Base-by-base conservation (phyloP, 2,329 filamentous ascomycete genomes). In the Graphiopsis chlorocephala region DNA sequence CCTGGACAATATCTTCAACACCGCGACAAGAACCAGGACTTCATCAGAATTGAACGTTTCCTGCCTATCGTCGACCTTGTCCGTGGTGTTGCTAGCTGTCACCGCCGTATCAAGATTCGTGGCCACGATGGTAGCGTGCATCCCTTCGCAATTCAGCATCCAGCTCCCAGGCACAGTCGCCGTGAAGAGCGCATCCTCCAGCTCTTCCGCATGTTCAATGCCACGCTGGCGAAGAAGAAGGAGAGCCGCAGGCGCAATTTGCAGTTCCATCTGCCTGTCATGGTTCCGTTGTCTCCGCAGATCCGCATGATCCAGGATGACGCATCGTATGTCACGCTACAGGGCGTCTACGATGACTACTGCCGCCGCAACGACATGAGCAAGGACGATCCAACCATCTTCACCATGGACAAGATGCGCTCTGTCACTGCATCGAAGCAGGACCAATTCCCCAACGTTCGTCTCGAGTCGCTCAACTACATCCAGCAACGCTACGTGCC, bases 1-100 rank as follows among this genome's bases (percentile, higher is more conserved):
- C 96, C 96, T 3, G 95, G 95, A 0, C 95, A 99, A 76, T 99
- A 99, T 77, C 82, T 97, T 68, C 89, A 96, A 75, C 95, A 97
- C 80, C 96, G 95, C 78, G 96, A 99, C 73, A 99, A 98, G 85
- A 99, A 99, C 77, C 93, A 96, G 72, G 95, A 99, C 77, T 99
- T 99, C 75, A 90, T 99, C 69, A 90, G 93, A 53, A 98, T 99
- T 69, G 96, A 99, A 77, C 90, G 94, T 26, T 99, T 99, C 86
- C 80, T 99, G 72, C 93, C 96, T 11, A 91, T 95, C 69, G 93
- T 99, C 23, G 94, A 99, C 71, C 84, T 98, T 61, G 91, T 99
- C 48, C 89, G 95, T 63, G 92, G 90, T 11, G 92, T 96, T 71
- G 93, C 93, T 63, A 90, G 93, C 31, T 98, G 94, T 59, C 94